Percentiles rank a stretch among this genome's conserved stretches.
phyloP scores from a whole-genome alignment of 1,284 basidiomycete genomes.

The Leccinum subrobustum region DNA sequence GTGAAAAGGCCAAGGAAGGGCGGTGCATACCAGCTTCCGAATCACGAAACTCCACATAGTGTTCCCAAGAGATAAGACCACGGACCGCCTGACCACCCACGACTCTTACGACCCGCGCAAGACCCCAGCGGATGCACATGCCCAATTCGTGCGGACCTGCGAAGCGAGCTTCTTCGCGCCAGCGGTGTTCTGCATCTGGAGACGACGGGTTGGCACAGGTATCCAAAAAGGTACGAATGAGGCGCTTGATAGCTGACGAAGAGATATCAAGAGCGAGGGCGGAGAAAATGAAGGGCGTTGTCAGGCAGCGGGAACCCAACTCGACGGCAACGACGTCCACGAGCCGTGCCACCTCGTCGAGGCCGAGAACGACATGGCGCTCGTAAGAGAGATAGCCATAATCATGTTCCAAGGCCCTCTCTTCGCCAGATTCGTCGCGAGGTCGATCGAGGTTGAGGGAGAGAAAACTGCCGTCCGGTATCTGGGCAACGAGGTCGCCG shows the following conservation, averaged over 20 bases:
- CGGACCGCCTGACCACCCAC: conserved; percentile 65
- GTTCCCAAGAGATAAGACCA: conserved; percentile 76
- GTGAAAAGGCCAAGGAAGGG: conserved; percentile 23
- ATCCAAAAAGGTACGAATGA: conserved; percentile 74
- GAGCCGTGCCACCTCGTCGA: conserved; percentile 71
- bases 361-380: conserved; percentile 70
- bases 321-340: conserved; percentile 72
- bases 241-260: conserved; percentile 63
- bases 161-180: conserved; percentile 78
- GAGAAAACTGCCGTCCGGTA: conserved; percentile 65
- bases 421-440: conserved; percentile 35
- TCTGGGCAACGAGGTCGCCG: conserved; percentile 37
- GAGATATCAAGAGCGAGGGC: conserved; percentile 83
- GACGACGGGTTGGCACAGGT: conserved; percentile 48
- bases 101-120: conserved; percentile 68
- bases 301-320: conserved; percentile 72
- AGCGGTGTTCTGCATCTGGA: conserved; percentile 52
- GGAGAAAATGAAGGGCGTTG: conserved; percentile 88
- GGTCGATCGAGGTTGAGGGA: conserved; percentile 57
- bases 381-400: conserved; percentile 75
- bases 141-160: conserved; percentile 84
- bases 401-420: conserved; percentile 41
- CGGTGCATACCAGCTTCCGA: conserved; percentile 67
- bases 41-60: conserved; percentile 75
- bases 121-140: conserved; percentile 84